These are phyloP conservation scores for Aspergillus ruber DNA, from an alignment of 2,329 filamentous ascomycete species.

Conservation along the genomic window DNA sequence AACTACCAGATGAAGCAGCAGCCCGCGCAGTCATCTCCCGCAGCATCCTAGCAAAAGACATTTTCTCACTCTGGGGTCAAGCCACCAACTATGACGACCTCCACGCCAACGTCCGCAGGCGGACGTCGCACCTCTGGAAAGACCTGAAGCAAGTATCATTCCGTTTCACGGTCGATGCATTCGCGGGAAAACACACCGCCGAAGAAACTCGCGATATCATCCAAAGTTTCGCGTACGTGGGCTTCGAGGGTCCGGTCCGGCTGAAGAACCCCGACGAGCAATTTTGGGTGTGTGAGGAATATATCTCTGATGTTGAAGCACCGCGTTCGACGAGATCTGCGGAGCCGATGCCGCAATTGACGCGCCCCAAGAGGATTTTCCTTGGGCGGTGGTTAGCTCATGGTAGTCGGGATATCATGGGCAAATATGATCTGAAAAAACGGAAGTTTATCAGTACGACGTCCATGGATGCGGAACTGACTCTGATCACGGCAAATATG, in stretches of 20 bases:
- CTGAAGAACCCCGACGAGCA: conserved; percentile 68
- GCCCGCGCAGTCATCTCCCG: conserved; percentile 64
- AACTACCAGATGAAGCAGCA: conserved; percentile 57
- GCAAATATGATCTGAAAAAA: conserved; percentile 85
- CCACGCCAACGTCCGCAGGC: conserved; percentile 56
- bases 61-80: conserved; percentile 84
- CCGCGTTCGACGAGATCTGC: conserved; percentile 4
- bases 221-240: conserved; percentile 71
- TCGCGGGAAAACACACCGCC: conserved; percentile 62
- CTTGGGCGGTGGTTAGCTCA: conserved; percentile 66
- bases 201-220: conserved; percentile 67
- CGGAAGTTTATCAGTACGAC: conserved; percentile 90
- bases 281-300: conserved; percentile 80
- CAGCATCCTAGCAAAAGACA: conserved; percentile 72
- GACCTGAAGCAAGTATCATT: conserved; percentile 63
- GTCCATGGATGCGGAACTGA: conserved; percentile 93
- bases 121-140: conserved; percentile 60
- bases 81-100: conserved; percentile 62
- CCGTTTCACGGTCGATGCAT: conserved; percentile 79
- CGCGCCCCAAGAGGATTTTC: conserved; percentile 57
- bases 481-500: conserved; percentile 86
- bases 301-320: conserved; percentile 45
- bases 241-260: conserved; percentile 68
- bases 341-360: conserved; percentile 37
- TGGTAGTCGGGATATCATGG: conserved; percentile 61